Evolutionary conservation across 2,329 filamentous ascomycete genomes (phyloP).

Genomic region (Boeremia lycopersici): DNA sequence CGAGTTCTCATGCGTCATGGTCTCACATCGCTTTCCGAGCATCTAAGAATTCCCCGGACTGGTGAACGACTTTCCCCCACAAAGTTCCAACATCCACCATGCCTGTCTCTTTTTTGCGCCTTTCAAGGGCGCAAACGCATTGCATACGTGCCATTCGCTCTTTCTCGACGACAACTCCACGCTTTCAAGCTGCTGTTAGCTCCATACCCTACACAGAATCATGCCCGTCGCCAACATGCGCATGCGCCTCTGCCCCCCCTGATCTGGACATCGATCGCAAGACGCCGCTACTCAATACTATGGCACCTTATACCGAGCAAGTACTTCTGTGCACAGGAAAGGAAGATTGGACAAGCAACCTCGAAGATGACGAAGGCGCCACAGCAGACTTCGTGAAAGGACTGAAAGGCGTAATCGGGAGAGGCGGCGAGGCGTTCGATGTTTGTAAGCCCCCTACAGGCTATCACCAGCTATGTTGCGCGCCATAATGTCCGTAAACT

Average conservation of each 20-base stretch:
- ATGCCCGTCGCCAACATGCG: constrained; percentile 79
- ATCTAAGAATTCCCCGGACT: constrained; percentile 9
- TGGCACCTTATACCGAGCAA: constrained; percentile 80
- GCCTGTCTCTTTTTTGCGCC: neutral
- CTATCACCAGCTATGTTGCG: neutral
- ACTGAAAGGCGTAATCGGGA: constrained; percentile 63
- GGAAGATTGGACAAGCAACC: constrained; percentile 79
- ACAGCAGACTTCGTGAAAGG: constrained; percentile 66
- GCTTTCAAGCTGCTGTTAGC: constrained; percentile 9
- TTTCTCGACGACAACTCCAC: constrained; percentile 11
- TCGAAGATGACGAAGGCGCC: constrained; percentile 75
- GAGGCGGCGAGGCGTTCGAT: constrained; percentile 52
- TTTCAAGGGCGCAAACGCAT: neutral
- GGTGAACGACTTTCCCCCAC: neutral
- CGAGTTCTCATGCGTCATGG: constrained; percentile 10
- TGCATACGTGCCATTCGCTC: neutral
- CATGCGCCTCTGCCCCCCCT: constrained; percentile 69
- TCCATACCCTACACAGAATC: constrained; percentile 33
- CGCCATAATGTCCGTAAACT: neutral
- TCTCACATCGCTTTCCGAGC: constrained; percentile 2
- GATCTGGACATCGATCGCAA: constrained; percentile 77
- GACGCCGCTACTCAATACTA: constrained; percentile 73
- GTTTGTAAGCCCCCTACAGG: constrained; percentile 45
- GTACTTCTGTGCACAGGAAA: constrained; percentile 82
- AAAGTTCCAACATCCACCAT: neutral